Conservation (phyloP, 2,329 filamentous ascomycete genomes). For the Claviceps digitariae region DNA sequence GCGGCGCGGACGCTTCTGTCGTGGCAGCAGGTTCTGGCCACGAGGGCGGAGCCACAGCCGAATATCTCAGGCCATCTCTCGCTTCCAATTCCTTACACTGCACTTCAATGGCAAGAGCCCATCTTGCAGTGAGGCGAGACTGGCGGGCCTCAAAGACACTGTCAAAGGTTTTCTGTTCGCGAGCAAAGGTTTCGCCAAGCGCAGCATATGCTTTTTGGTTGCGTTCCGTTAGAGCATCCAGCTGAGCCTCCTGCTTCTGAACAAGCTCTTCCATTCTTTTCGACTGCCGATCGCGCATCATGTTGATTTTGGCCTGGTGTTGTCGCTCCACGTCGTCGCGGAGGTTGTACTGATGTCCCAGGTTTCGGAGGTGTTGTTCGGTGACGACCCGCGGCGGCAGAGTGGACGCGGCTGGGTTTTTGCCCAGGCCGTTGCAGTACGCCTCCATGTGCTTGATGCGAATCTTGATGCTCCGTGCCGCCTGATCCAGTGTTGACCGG, state of each 20-base stretch:
- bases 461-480: slow-evolving; percentile 41
- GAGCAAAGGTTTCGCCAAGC: slow-evolving; percentile 30
- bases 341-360: slow-evolving; percentile 47
- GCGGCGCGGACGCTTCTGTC: not conserved
- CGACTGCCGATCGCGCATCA: slow-evolving; percentile 49
- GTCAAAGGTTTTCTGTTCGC: slow-evolving; percentile 36
- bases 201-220: slow-evolving; percentile 34
- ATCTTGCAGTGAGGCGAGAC: slow-evolving; percentile 31
- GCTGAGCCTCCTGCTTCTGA: slow-evolving; percentile 39
- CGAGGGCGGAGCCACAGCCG: slow-evolving; percentile 17
- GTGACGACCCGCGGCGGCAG: slow-evolving; percentile 42
- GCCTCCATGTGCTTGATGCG: slow-evolving; percentile 54
- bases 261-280: slow-evolving; percentile 47
- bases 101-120: slow-evolving; percentile 39
- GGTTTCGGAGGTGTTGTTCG: slow-evolving; percentile 42
- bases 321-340: slow-evolving; percentile 45
- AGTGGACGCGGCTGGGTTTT: slow-evolving; percentile 16
- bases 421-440: slow-evolving; percentile 43
- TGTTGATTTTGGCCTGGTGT: slow-evolving; percentile 48
- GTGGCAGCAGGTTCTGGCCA: slow-evolving; percentile 14
- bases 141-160: slow-evolving; percentile 31
- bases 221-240: slow-evolving; percentile 30
- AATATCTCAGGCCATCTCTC: slow-evolving; percentile 29
- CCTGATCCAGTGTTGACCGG: slow-evolving; percentile 37
- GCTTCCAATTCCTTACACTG: slow-evolving; percentile 38